Conservation (phyloP, 208 protist species). For the Porcisia deanei region DNA sequence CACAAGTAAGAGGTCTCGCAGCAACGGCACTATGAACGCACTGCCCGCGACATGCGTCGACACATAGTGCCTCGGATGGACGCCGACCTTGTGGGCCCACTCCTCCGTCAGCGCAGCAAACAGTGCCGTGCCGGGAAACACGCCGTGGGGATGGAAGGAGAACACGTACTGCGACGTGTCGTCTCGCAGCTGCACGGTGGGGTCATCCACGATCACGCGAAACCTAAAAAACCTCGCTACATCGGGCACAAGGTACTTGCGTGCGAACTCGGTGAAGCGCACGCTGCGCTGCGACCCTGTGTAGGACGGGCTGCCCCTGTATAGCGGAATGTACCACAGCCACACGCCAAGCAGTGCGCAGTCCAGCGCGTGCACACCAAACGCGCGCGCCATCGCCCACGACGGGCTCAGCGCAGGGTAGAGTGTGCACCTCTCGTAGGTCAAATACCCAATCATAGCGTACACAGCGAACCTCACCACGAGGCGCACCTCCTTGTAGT, state of each 20-base stretch:
- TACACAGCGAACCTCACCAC: constrained; percentile 45
- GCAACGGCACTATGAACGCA: constrained; percentile 69
- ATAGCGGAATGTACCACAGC: constrained; percentile 67
- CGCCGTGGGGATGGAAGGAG: constrained; percentile 84
- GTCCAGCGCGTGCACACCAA: constrained; percentile 32
- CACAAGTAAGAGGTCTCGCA: constrained; percentile 75
- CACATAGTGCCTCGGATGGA: constrained; percentile 44
- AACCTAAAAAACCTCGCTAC: constrained; percentile 73
- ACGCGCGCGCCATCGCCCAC: constrained; percentile 9
- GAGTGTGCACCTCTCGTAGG: constrained; percentile 43
- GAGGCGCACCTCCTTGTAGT: constrained; percentile 40
- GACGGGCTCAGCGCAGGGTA: constrained; percentile 16
- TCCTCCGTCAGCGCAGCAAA: constrained; percentile 50
- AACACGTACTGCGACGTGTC: constrained; percentile 68
- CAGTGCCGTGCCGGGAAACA: constrained; percentile 76
- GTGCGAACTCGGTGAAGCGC: constrained; percentile 48
- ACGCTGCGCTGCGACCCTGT: constrained; percentile 57
- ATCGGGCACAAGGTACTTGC: constrained; percentile 64
- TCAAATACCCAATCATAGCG: constrained; percentile 56
- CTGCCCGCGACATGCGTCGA: constrained; percentile 71
- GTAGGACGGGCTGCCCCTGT: constrained; percentile 57
- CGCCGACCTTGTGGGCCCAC: constrained; percentile 62
- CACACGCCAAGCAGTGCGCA: constrained; percentile 39
- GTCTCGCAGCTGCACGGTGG: constrained; percentile 51
- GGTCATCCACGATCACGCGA: constrained; percentile 61